A percentile compares a stretch with the other conserved stretches of the same genome.
phyloP scores from a whole-genome alignment of 169 alveolate genomes.

The Cystoisospora suis region DNA sequence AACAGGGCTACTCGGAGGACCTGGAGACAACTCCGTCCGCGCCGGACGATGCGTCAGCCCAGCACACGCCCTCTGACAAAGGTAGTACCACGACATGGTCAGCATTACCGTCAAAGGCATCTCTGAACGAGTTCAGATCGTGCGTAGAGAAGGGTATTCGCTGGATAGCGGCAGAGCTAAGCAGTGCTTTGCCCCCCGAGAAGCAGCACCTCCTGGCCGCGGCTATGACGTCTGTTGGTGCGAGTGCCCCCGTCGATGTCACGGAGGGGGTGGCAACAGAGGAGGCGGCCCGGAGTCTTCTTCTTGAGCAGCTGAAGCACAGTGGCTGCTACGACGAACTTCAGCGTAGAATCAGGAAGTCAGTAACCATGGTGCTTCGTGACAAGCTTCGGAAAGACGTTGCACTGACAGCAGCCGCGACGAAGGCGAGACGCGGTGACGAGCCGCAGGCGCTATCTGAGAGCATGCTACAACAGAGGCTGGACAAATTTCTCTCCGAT shows the following conservation, averaged over 20 bases:
- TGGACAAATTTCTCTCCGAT: conserved; percentile 1
- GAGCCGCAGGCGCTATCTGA: neutral
- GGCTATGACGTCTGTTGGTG: neutral
- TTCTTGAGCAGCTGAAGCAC: neutral
- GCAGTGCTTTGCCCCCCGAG: neutral
- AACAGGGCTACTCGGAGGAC: too few species aligned
- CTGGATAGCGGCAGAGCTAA: conserved; percentile 7
- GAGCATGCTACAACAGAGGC: conserved; percentile 23
- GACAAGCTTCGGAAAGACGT: neutral
- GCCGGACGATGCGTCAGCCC: too few species aligned
- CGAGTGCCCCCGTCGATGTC: neutral
- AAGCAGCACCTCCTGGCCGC: neutral
- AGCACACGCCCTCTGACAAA: too few species aligned
- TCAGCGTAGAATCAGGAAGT: neutral
- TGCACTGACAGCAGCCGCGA: conserved; percentile 5
- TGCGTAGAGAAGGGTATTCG: neutral
- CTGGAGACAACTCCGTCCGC: too few species aligned
- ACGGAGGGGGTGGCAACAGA: neutral
- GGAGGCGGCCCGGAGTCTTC: neutral
- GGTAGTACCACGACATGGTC: too few species aligned
- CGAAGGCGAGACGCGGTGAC: neutral
- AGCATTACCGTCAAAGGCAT: neutral
- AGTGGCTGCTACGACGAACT: conserved; percentile 27
- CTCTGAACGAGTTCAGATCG: neutral
- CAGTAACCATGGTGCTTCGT: neutral